Evolutionary conservation across 306 rosid species (phyloP).

Genomic region (Rosa rugosa): DNA sequence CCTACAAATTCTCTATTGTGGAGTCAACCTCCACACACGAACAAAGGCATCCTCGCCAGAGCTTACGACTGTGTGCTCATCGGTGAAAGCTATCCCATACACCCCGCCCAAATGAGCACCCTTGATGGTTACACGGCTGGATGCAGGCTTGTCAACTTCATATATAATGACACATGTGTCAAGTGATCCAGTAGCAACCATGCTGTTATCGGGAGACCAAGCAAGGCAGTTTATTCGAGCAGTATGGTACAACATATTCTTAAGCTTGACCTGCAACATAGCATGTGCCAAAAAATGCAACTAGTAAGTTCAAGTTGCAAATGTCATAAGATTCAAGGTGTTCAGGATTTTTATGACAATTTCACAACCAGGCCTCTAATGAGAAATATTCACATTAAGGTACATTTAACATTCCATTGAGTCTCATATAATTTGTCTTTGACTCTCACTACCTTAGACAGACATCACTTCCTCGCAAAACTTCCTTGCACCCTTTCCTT

Average conservation of each 20-base stretch:
- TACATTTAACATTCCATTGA: not conserved
- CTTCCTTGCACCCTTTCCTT: not conserved
- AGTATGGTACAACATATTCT: slow-evolving; percentile 90
- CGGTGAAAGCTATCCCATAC: slow-evolving; percentile 85
- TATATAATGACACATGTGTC: slow-evolving; percentile 79
- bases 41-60: slow-evolving; percentile 99
- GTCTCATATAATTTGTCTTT: not conserved
- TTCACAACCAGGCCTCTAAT: not conserved
- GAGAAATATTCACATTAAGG: not conserved
- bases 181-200: slow-evolving; percentile 92
- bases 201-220: slow-evolving; percentile 85
- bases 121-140: slow-evolving; percentile 74
- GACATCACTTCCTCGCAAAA: too few relatives aligned
- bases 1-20: slow-evolving; percentile 43
- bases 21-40: slow-evolving; percentile 80
- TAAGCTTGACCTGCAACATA: slow-evolving; percentile 75
- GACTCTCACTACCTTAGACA: not conserved
- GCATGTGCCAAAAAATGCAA: slow-evolving; percentile 6
- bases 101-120: slow-evolving; percentile 97
- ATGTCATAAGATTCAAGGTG: not conserved
- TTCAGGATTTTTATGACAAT: not conserved
- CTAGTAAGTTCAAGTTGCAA: not conserved
- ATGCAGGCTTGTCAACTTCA: slow-evolving; percentile 81
- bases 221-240: slow-evolving; percentile 95
- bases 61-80: slow-evolving; percentile 71